Evolutionary conservation across 768 basidiomycete genomes (phyloP), one percentile per base, ranked within the genome.

Genomic region (Rhodotorula kratochvilovae): DNA sequence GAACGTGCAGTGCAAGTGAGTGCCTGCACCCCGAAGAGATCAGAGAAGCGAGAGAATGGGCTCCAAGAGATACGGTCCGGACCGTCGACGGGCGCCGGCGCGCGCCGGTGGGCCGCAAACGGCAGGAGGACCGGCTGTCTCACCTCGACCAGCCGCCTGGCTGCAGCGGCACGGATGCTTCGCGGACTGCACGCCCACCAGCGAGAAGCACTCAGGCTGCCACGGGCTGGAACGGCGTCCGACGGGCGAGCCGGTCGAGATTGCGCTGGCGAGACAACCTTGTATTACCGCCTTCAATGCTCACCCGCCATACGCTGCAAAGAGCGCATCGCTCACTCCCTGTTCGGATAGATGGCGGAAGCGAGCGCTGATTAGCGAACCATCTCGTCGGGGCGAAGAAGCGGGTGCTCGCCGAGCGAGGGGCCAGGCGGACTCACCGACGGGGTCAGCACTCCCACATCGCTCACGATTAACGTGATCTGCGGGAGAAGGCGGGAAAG

Each of bases 361-460:
- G 42, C 36, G 27, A 8, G 21, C 21, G 59, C 59, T 13, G 16
- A 10, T 17, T 5, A 43, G 59, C n/a, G 25, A 46, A 17, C 39
- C 5, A 31, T 16, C 33, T 42, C 42, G 5, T 21, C 60, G 48
- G 15, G 46, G 29, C 21, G 15, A n/a, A 25, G 8, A 50, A 29
- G n/a, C 35, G 36, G 45, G 15, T n/a, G 10, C 27, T 23, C 15
- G 23, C 6, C 29, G 17, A 3, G 12, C 5, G 23, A 35, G 16
- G n/a, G 39, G 53, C n/a, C 36, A 56, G 6, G 76, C 60, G 70
- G 74, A 59, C 72, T 36, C n/a, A 69, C 70, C 29, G 59, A 63
- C 5, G 68, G 92, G 31, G 91, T 92, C 72, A 94, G 84, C 76
- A 91, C 90, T 31, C 95, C 95, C 53, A 97, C 87, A 77, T 98